A percentile compares a stretch with the other conserved stretches of the same genome.
These are phyloP conservation scores for Tephrocybe sp. DNA, from an alignment of 768 basidiomycete genomes.

Conservation along the genomic window DNA sequence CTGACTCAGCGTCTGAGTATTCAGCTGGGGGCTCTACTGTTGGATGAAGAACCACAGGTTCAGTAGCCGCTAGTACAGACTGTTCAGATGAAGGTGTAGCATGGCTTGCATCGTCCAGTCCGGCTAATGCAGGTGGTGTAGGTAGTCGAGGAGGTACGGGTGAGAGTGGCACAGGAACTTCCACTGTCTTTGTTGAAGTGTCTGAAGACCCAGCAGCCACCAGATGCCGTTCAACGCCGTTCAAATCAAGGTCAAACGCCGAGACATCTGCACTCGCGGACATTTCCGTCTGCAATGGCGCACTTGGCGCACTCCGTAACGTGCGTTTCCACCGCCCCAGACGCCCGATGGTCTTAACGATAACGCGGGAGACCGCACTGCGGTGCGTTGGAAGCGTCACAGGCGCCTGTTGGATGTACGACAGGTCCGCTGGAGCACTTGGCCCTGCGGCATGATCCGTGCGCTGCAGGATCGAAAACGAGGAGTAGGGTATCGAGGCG, in stretches of 20 bases:
- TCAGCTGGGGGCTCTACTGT: neutral
- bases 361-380: conserved; percentile 67
- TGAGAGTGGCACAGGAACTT: conserved; percentile 6
- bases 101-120: neutral
- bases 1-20: no score
- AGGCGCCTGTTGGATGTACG: conserved; percentile 37
- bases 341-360: conserved; percentile 81
- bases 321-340: conserved; percentile 84
- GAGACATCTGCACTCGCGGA: conserved; percentile 51
- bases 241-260: conserved; percentile 70
- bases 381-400: conserved; percentile 54
- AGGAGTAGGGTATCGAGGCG: conserved; percentile 51
- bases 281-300: conserved; percentile 24
- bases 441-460: conserved; percentile 43
- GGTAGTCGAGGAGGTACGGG: conserved; percentile 10
- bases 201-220: conserved; percentile 45
- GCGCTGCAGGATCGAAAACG: conserved; percentile 64
- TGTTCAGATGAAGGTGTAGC: neutral
- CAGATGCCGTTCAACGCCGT: conserved; percentile 61
- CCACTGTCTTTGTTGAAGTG: conserved; percentile 1
- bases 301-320: conserved; percentile 49
- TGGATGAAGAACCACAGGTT: neutral
- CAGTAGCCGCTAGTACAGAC: neutral
- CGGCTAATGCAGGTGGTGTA: conserved; percentile 2
- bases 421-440: conserved; percentile 29